Evolutionary conservation across 116 monocot genomes (phyloP).

Genomic region (Iris pallida): DNA sequence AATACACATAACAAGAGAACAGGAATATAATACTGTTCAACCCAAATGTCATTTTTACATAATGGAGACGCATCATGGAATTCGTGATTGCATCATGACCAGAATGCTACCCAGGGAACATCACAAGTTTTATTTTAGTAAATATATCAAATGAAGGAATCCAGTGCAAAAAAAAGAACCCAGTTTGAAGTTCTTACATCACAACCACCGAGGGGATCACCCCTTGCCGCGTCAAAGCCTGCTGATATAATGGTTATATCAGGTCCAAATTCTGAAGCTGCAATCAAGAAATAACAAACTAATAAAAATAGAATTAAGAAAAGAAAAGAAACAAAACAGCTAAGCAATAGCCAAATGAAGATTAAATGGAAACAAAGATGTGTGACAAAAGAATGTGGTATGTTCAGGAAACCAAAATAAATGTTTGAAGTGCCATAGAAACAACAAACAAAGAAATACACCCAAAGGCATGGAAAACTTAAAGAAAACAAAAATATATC

Average conservation of each 20-base stretch:
- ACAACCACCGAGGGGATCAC: conserved; percentile 95
- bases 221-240: conserved; percentile 97
- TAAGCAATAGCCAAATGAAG: no score
- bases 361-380: no score
- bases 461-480: no score
- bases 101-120: not conserved
- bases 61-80: no score
- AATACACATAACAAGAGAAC: no score
- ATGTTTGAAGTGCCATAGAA: no score
- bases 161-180: not conserved
- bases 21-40: no score
- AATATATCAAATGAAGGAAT: not conserved
- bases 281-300: conserved; percentile 12
- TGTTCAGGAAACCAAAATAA: no score
- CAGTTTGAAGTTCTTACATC: conserved; percentile 48
- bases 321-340: not conserved
- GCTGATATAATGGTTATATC: conserved; percentile 96
- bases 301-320: not conserved
- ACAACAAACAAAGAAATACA: no score
- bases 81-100: not conserved
- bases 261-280: conserved; percentile 73
- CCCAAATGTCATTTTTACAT: no score
- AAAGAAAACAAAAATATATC: no score
- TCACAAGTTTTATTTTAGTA: not conserved
- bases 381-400: no score